Base-by-base conservation (phyloP, 495 filamentous ascomycete species). In the Oidiodendron maius region DNA sequence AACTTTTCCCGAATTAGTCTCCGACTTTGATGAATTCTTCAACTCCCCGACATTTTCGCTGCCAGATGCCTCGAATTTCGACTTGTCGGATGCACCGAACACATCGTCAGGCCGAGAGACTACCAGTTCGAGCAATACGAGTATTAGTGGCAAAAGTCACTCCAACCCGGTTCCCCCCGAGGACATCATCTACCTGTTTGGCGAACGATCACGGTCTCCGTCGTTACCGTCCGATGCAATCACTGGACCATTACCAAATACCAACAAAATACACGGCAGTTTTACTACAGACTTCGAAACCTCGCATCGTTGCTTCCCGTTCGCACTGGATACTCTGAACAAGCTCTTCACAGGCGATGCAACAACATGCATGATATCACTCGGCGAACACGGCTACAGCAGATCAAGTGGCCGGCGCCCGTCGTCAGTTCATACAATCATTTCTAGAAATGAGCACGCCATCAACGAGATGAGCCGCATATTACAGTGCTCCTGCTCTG, bases 381-480 rank as follows among this genome's bases (percentile, higher is more conserved):
- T 17, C 38, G 26, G 10, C 32, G 6, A 47, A 26, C 28, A 38
- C 12, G 22, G 13, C 5, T 4, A 34, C 22, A 34, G 12, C 25
- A 17, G 20, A 9, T n/a, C 37, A 17, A 40, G 12, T 6, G 20
- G 9, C 9, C n/a, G 12, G 9, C 9, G 20, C 42, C 30, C 8
- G 17, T 11, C 42, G 16, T 12, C 17, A 15, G 25, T 15, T 18
- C 22, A 47, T 9, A 26, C 16, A 5, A 20, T 47, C 28, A 23
- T 23, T n/a, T n/a, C n/a, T 4, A 15, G 40, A 18, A 48, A 48
- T 20, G 17, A 48, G 35, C 21, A 10, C 4, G 22, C 36, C 18
- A 48, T 48, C 26, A 23, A 48, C 39, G 23, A 34, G 12, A 20
- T 40, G 24, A 48, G 36, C 22, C 39, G 40, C 20, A 48, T 48